These are phyloP conservation scores for Rhizoclosmatium globosum DNA, from an alignment of 192 early-diverging fungal genomes.

Conservation along the genomic window DNA sequence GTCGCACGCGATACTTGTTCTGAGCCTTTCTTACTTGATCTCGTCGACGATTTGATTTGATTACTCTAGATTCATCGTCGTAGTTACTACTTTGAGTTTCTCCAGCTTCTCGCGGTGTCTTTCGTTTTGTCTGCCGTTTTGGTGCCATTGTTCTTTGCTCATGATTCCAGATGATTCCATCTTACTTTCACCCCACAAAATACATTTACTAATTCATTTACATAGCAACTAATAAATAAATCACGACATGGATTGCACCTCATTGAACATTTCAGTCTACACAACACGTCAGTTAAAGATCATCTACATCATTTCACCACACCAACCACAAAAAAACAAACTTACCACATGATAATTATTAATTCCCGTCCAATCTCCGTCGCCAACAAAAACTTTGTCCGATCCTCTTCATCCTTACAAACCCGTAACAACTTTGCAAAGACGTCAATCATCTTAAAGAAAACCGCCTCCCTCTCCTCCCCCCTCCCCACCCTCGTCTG, in stretches of 20 bases:
- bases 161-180: no score
- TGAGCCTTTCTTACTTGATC: background rate
- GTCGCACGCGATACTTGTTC: background rate
- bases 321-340: background rate
- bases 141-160: no score
- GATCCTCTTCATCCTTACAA: constrained; percentile 3
- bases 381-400: constrained; percentile 12
- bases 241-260: constrained; percentile 2
- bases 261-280: constrained; percentile 7
- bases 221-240: background rate
- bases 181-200: no score
- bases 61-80: no score
- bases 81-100: no score
- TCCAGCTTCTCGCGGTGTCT: no score
- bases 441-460: constrained; percentile 10
- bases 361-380: constrained; percentile 3
- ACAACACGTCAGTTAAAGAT: background rate
- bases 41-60: no score
- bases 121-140: no score
- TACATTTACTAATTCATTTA: no score
- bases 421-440: background rate
- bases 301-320: background rate
- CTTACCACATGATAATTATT: constrained; percentile 16
- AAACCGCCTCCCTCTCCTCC: background rate
- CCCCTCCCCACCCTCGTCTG: background rate